These are phyloP conservation scores for Vitis rupestris DNA, from an alignment of 164 flowering plant genomes.

Conservation along the genomic window DNA sequence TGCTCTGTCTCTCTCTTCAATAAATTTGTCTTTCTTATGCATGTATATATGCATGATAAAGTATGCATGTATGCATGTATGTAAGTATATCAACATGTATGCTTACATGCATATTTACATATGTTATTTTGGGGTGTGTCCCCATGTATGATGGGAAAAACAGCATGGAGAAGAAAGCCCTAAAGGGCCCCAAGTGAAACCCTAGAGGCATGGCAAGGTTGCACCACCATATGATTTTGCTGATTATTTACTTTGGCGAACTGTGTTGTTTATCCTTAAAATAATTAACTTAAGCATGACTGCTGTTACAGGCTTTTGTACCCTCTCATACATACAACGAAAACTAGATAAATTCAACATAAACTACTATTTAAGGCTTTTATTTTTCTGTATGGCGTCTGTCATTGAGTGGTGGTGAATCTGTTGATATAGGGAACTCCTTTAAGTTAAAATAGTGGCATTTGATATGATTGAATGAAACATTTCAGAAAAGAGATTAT, in stretches of 20 bases:
- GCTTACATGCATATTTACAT: neutral
- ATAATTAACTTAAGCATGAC: no score
- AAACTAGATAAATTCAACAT: no score
- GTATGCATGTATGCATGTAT: neutral
- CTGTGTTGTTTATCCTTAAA: no score
- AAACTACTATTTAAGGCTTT: no score
- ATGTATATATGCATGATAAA: neutral
- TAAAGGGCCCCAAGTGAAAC: neutral
- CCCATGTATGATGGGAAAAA: neutral
- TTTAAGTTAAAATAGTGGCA: no score
- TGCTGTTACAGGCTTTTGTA: no score
- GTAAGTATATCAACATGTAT: neutral
- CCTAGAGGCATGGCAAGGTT: neutral
- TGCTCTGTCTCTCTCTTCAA: neutral
- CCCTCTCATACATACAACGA: no score
- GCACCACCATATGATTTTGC: neutral
- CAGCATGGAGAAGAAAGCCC: neutral
- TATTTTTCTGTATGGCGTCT: no score
- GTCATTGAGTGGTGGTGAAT: no score
- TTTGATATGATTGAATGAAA: no score
- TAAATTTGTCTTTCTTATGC: neutral
- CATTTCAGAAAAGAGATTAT: no score
- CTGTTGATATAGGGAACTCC: no score
- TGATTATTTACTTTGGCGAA: neutral
- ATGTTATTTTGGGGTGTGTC: neutral